Evolutionary conservation across 2,329 filamentous ascomycete genomes (phyloP), one percentile per base, ranked within the genome.

Genomic region (Cladobotryum mycophilum): DNA sequence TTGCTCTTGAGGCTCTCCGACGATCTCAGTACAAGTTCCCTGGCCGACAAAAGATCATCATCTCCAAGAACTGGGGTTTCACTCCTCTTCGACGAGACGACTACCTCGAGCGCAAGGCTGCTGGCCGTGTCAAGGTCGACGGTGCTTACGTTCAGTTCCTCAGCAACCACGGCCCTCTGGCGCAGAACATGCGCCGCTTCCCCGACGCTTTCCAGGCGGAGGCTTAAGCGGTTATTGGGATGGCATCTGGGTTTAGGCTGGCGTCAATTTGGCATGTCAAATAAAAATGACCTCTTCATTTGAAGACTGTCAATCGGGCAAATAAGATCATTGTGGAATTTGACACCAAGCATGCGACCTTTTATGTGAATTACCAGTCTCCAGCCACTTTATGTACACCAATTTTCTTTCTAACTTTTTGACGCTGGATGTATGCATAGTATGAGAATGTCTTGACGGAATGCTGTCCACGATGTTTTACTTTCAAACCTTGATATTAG

Each of bases 21-120:
- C 90, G 93, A 75, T 95, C 90, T 62, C 93, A 96, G 86, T 96
- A 97, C 89, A 99, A 97, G 88, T 99, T 99, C 89, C 93, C 93
- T 64, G 93, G 93, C 76, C 92, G 93, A 79, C 93, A 99, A 85
- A 99, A 99, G 90, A 97, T 99, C 81, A 96, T 99, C 70, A 86
- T 97, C 79, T 95, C 88, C 82, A 99, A 97, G 90, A 99, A 99
- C 86, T 99, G 93, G 93, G 93, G 93, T 66, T 99, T 99, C 88
- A 99, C 93, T 58, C 91, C 91, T 71, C 89, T 99, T 68, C 87
- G 89, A 70, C 91, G 93, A 67, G 93, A 97, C 66, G 93, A 99
- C 76, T 99, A 97, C 81, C 80, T 95, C 71, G 84, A 90, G 76
- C 88, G 92, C 81, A 95, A 95, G 84, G 82, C 89, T 71, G 87